These are phyloP conservation scores for Tetrapyrgos nigripes DNA, from an alignment of 1,284 basidiomycete species.

Conservation along the genomic window DNA sequence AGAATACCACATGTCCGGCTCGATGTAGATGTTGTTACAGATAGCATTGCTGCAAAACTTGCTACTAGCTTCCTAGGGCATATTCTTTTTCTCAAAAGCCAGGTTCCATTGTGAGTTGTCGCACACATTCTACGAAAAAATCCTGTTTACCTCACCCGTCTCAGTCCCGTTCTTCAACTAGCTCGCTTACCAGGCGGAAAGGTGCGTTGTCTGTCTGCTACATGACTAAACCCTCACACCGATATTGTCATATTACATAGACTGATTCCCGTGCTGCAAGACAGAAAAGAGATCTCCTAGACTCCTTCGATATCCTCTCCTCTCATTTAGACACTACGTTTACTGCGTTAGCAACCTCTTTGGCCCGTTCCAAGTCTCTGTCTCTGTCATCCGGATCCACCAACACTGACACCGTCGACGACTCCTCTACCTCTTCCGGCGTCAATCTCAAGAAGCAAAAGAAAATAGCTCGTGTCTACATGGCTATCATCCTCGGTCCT, in stretches of 20 bases:
- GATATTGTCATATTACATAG: conserved; percentile 26
- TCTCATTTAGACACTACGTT: conserved; percentile 79
- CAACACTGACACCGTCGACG: background rate
- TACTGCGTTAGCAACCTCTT: conserved; percentile 67
- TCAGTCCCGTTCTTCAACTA: conserved; percentile 69
- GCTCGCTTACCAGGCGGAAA: conserved; percentile 52
- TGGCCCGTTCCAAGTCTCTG: conserved; percentile 50
- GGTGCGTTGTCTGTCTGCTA: conserved; percentile 27
- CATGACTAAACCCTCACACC: background rate
- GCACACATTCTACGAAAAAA: background rate
- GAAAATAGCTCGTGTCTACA: conserved; percentile 42
- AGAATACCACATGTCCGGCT: conserved; percentile 52
- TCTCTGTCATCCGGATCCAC: no score
- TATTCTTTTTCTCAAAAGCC: conserved; percentile 75
- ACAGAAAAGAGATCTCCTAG: conserved; percentile 63
- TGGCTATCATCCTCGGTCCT: conserved; percentile 70
- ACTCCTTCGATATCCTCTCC: conserved; percentile 70
- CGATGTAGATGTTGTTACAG: conserved; percentile 55
- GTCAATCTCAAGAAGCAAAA: background rate
- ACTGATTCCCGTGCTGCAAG: conserved; percentile 55
- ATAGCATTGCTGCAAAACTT: conserved; percentile 64
- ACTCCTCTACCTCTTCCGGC: background rate
- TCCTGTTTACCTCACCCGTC: background rate
- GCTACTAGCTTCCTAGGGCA: conserved; percentile 67
- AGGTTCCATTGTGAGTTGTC: conserved; percentile 72